Percentiles rank a stretch among this genome's conserved stretches.
These are phyloP conservation scores for Neurospora terricola DNA, from an alignment of 495 filamentous ascomycete species.

Conservation along the genomic window DNA sequence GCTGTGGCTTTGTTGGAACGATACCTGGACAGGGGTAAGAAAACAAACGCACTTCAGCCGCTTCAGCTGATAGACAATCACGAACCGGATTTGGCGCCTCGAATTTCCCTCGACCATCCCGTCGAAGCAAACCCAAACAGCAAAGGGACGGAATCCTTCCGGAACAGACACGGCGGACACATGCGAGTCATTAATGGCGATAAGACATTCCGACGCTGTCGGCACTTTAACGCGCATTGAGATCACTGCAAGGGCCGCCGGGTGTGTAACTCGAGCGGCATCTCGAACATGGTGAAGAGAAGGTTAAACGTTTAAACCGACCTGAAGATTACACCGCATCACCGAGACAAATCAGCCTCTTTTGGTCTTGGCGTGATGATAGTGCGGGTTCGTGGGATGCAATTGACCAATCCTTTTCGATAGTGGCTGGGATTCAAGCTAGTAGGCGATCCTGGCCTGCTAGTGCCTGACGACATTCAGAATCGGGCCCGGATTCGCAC, in stretches of 20 bases:
- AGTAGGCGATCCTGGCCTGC: constrained; percentile 1
- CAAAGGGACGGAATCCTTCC: background rate
- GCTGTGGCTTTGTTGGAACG: background rate
- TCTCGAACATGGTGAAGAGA: background rate
- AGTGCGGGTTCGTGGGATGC: background rate
- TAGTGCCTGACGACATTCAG: background rate
- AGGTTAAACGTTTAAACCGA: background rate
- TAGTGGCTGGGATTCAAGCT: background rate
- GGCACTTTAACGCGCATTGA: background rate
- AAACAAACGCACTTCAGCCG: background rate
- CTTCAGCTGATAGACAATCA: background rate
- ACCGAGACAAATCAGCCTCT: background rate
- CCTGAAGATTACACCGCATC: background rate
- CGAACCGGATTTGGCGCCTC: background rate
- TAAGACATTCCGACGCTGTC: background rate
- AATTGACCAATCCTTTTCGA: background rate
- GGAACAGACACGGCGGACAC: background rate
- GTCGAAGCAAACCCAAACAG: background rate
- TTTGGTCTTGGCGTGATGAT: background rate
- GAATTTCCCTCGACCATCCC: background rate
- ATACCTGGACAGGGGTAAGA: background rate
- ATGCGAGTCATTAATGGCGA: background rate
- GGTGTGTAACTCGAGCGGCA: background rate
- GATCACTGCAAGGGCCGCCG: background rate
- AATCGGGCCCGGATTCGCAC: background rate